Base-by-base conservation (phyloP, 1,284 basidiomycete genomes). In the Caloboletus inedulis region DNA sequence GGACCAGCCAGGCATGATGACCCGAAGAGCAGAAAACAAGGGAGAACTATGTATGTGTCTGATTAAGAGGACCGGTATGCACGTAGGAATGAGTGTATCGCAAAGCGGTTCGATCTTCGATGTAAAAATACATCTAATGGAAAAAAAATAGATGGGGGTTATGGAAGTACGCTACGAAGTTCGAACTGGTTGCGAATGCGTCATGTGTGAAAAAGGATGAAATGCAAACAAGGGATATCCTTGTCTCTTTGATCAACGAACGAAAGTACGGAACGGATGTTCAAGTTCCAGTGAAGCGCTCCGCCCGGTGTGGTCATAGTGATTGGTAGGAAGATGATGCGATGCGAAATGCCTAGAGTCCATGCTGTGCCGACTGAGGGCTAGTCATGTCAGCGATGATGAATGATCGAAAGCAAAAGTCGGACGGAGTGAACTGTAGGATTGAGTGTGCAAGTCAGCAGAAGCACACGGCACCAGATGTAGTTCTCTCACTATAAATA, bases 221-320 rank as follows among this genome's bases (percentile, higher is more conserved):
- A 52, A 41, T 44, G 51, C 13, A 36, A 51, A 54, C 61, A 53
- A 62, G 50, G 52, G 40, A 39, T 45, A 45, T 18, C 52, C 52
- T 48, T 44, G 49, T 53, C 31, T 51, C 47, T 35, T 47, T 47
- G 55, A 51, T 37, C 23, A 60, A 58, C 16, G 49, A 65, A 66
- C 18, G 58, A 49, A 52, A 23, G 51, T 52, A 52, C 27, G 46
- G 46, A 19, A 50, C 52, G 62, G 59, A 53, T 19, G 57, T 54
- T 60, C 65, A 68, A 66, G 35, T 64, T 60, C 64, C 64, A 64
- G 59, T 57, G 63, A 66, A 64, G 14, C 57, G 21, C 30, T 54
- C 63, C 52, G 59, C 35, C 52, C 41, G 23, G 44, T 44, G 42
- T 51, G 47, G 36, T 43, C 41, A 54, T 59, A 57, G 49, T 56